Percentiles rank a stretch among this genome's conserved stretches.
phyloP scores from a whole-genome alignment of 306 rosid species.

The Quillaja saponaria region DNA sequence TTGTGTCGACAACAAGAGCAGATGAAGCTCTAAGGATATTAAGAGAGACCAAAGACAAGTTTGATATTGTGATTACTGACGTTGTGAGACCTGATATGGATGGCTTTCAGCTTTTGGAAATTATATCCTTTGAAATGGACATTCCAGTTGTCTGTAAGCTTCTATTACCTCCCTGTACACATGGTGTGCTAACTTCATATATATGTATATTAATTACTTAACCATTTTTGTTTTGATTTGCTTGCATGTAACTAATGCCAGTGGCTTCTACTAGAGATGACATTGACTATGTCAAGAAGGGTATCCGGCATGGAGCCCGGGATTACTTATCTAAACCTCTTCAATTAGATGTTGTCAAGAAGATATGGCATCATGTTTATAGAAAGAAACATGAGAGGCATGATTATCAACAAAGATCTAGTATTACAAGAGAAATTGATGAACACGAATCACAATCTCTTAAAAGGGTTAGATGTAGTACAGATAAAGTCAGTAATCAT shows the following conservation, averaged over 20 bases:
- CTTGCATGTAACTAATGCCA: neutral
- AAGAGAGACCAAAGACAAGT: neutral
- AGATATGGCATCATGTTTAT: slow-evolving; percentile 34
- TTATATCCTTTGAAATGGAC: slow-evolving; percentile 19
- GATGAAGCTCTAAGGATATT: slow-evolving; percentile 26
- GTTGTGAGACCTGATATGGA: slow-evolving; percentile 20
- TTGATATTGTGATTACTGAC: slow-evolving; percentile 27
- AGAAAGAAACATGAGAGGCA: neutral
- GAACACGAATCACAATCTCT: neutral
- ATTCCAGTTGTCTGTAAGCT: slow-evolving; percentile 33
- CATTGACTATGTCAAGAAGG: neutral
- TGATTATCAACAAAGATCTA: neutral
- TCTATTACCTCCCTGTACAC: neutral
- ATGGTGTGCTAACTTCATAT: too few relatives aligned
- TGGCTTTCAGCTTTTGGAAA: slow-evolving; percentile 30
- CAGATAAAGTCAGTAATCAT: too few relatives aligned
- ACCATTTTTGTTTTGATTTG: neutral
- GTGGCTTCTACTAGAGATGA: slow-evolving; percentile 28
- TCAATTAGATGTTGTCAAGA: slow-evolving; percentile 20
- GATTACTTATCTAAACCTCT: slow-evolving; percentile 22
- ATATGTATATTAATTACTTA: neutral
- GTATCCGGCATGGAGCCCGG: slow-evolving; percentile 23
- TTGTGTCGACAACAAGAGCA: slow-evolving; percentile 22
- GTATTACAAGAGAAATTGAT: neutral
- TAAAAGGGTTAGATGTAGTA: neutral